phyloP scores from a whole-genome alignment of 768 basidiomycete genomes.

The Serendipita vermifera region DNA sequence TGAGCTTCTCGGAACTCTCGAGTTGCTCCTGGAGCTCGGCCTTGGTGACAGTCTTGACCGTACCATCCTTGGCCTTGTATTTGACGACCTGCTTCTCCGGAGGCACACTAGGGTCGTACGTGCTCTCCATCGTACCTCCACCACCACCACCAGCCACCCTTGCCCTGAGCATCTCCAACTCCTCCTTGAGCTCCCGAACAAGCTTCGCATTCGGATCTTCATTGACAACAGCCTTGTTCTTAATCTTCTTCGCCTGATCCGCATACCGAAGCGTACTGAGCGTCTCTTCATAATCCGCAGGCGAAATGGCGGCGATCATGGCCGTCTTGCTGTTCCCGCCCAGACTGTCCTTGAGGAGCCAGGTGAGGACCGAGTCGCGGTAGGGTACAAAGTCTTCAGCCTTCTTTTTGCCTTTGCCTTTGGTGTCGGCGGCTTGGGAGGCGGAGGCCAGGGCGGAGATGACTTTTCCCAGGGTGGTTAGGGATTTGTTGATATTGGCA shows the following conservation, averaged over 20 bases:
- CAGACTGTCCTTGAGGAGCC: slow-evolving; percentile 94
- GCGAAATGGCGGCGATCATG: slow-evolving; percentile 98
- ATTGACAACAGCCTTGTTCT: slow-evolving; percentile 98
- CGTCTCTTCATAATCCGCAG: slow-evolving; percentile 98
- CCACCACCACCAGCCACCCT: slow-evolving; percentile 51
- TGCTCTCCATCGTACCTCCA: slow-evolving; percentile 44
- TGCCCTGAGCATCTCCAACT: slow-evolving; percentile 81
- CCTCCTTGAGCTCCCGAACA: slow-evolving; percentile 97
- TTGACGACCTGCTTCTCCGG: slow-evolving; percentile 92
- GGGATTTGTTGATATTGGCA: slow-evolving; percentile 95
- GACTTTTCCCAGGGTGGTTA: slow-evolving; percentile 96
- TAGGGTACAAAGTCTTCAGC: slow-evolving; percentile 92
- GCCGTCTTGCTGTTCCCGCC: slow-evolving; percentile 97
- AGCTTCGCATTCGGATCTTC: slow-evolving; percentile 99
- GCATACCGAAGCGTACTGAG: slow-evolving; percentile 94
- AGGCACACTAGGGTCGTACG: slow-evolving; percentile 78
- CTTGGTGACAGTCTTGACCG: slow-evolving; percentile 90
- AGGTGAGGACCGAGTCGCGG: slow-evolving; percentile 94
- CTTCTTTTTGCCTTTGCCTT: slow-evolving; percentile 62
- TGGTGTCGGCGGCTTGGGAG: slow-evolving; percentile 44
- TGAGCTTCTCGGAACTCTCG: slow-evolving; percentile 86
- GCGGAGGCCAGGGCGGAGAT: slow-evolving; percentile 75
- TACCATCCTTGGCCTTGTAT: slow-evolving; percentile 85
- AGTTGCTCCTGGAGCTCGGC: slow-evolving; percentile 96
- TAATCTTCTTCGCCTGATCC: slow-evolving; percentile 99